These are phyloP conservation scores for Pyrenopolyporus hunteri DNA, from an alignment of 495 filamentous ascomycete genomes.

Conservation along the genomic window DNA sequence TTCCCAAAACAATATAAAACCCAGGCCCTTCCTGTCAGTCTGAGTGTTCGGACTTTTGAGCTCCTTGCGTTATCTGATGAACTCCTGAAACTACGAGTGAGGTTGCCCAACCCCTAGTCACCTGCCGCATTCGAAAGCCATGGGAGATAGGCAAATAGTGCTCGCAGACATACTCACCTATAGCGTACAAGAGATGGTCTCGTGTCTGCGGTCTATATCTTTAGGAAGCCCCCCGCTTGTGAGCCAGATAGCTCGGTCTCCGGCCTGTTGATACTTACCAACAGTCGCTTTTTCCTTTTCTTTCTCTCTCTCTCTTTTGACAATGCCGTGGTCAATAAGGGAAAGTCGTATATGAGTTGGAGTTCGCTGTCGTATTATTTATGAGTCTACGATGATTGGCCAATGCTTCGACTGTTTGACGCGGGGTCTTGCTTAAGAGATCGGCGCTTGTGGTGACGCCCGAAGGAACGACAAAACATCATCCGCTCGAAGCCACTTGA, in stretches of 20 bases:
- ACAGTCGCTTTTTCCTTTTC: background rate
- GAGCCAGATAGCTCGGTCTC: constrained; percentile 1
- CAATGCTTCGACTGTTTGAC: constrained; percentile 29
- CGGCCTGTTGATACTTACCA: constrained; percentile 1
- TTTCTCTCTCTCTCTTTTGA: too few relatives aligned
- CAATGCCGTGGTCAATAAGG: constrained; percentile 33
- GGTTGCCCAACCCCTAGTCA: constrained; percentile 16
- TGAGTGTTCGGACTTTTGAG: background rate
- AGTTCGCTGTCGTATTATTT: constrained; percentile 29
- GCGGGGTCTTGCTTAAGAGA: constrained; percentile 27
- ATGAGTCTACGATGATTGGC: constrained; percentile 29
- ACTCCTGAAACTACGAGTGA: background rate
- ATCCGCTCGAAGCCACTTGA: constrained; percentile 24
- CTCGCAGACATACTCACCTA: constrained; percentile 12
- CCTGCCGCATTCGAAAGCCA: constrained; percentile 29
- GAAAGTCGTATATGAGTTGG: constrained; percentile 35
- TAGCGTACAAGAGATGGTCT: background rate
- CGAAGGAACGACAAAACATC: constrained; percentile 30
- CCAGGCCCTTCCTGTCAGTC: constrained; percentile 1
- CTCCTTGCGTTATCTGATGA: constrained; percentile 13
- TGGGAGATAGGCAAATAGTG: constrained; percentile 36
- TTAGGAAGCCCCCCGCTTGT: constrained; percentile 10
- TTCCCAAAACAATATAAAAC: constrained; percentile 34
- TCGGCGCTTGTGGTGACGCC: constrained; percentile 23
- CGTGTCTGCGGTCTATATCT: constrained; percentile 26